phyloP scores from a whole-genome alignment of 2,329 filamentous ascomycete species.

The Zasmidium cellare region DNA sequence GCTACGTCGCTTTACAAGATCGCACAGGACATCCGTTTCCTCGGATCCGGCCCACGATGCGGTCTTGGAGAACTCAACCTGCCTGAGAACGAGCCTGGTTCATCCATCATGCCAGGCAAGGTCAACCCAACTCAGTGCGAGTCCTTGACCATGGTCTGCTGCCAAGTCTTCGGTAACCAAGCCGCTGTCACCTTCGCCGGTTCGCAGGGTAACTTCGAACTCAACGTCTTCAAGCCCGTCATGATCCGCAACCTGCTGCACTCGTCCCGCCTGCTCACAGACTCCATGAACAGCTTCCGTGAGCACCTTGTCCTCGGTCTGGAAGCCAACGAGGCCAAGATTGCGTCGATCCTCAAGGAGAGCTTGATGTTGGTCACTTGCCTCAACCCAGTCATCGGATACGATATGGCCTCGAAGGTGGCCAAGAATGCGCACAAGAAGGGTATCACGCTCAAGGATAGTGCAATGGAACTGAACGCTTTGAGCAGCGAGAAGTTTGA shows the following conservation, averaged over 20 bases:
- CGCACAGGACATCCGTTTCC: slow-evolving; percentile 95
- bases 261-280: slow-evolving; percentile 81
- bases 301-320: slow-evolving; percentile 87
- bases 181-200: slow-evolving; percentile 89
- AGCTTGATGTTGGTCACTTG: slow-evolving; percentile 98
- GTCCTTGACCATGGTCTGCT: slow-evolving; percentile 94
- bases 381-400: slow-evolving; percentile 94
- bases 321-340: slow-evolving; percentile 91
- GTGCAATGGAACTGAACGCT: slow-evolving; percentile 88
- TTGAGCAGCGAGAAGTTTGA: slow-evolving; percentile 89
- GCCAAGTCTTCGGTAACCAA: slow-evolving; percentile 97
- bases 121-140: slow-evolving; percentile 99
- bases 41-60: slow-evolving; percentile 92
- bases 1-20: slow-evolving; percentile 94
- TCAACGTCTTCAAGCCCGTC: slow-evolving; percentile 98
- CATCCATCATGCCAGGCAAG: slow-evolving; percentile 98
- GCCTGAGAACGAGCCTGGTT: slow-evolving; percentile 97
- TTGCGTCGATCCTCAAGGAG: slow-evolving; percentile 86
- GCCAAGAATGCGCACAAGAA: slow-evolving; percentile 99
- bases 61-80: slow-evolving; percentile 90
- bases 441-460: slow-evolving; percentile 88
- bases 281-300: slow-evolving; percentile 94
- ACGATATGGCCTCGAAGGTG: slow-evolving; percentile 95
- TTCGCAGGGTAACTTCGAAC: slow-evolving; percentile 97
- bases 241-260: slow-evolving; percentile 94